Evolutionary conservation across 148 eudicot genomes (phyloP), one percentile per base, ranked within the genome.

Genomic region (Rhododendron vialii): DNA sequence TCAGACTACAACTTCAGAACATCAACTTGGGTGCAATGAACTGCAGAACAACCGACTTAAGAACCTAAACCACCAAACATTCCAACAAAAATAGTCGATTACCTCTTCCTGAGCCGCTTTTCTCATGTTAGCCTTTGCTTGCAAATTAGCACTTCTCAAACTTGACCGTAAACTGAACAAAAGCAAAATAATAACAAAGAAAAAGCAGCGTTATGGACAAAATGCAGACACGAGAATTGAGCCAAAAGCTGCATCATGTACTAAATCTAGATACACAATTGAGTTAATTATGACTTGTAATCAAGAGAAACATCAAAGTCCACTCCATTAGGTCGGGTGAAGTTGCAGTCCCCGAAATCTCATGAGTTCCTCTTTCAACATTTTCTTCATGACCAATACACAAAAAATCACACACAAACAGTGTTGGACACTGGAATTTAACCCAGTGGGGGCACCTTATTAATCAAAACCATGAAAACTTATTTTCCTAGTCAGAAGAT

Each of bases 101-200:
- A 96, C 98, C 98, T 96, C 96, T 91, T 91, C 88, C 89, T 94
- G 89, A 73, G 95, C 98, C 74, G 98, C 69, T 90, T 94, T 96
- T 88, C 91, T 88, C 89, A 92, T 91, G 87, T 96, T 96, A 75
- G 88, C 91, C 91, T 93, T 95, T 55, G 98, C 96, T 95, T 95
- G 96, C 90, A 95, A 85, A 91, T 94, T 95, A 78, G 98, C 96
- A 87, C 90, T 94, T 87, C 96, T 91, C 89, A 96, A 84, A 86
- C 90, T 91, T 86, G 89, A 47, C 77, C 95, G 93, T 91, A 96
- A 89, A 87, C 99, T 96, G 87, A n/a, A 87, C 75, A 84, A 3
- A 14, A 65, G 33, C 6, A 59, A 77, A 14, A 48, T 1, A 51
- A 63, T 14, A 76, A 47, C 35, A 22, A 22, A 59, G 28, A 50